Conservation (phyloP, 306 rosid species). For the Cucurbita ficifolia region DNA sequence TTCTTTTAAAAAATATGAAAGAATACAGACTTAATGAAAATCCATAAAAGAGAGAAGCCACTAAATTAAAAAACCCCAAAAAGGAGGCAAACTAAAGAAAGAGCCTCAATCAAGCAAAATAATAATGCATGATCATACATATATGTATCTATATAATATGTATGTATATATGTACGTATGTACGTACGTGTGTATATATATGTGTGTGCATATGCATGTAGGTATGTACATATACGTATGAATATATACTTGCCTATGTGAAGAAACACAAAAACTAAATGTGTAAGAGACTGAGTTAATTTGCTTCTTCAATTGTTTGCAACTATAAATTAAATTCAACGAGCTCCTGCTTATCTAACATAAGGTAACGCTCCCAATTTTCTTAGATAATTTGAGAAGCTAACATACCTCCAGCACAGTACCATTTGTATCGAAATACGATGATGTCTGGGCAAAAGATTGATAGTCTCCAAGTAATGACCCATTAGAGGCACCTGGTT, state of each 20-base stretch:
- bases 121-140: background rate
- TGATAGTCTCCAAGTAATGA: constrained; percentile 36
- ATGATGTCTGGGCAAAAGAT: constrained; percentile 45
- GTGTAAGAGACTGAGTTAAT: background rate
- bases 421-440: constrained; percentile 34
- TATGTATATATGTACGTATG: no score
- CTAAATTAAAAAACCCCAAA: no score
- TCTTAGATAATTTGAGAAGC: background rate
- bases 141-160: no score
- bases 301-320: background rate
- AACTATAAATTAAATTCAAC: background rate
- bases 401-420: constrained; percentile 18
- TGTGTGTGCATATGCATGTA: no score
- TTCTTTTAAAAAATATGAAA: no score
- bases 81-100: no score
- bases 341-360: background rate
- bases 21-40: no score
- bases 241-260: background rate
- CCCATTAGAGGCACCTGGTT: constrained; percentile 47
- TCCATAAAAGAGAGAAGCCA: no score
- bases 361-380: background rate
- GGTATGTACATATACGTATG: background rate
- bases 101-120: no score
- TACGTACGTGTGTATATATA: no score
- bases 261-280: background rate